phyloP scores from a whole-genome alignment of 2,329 filamentous ascomycete genomes.

The Myriosclerotinia scirpicola region DNA sequence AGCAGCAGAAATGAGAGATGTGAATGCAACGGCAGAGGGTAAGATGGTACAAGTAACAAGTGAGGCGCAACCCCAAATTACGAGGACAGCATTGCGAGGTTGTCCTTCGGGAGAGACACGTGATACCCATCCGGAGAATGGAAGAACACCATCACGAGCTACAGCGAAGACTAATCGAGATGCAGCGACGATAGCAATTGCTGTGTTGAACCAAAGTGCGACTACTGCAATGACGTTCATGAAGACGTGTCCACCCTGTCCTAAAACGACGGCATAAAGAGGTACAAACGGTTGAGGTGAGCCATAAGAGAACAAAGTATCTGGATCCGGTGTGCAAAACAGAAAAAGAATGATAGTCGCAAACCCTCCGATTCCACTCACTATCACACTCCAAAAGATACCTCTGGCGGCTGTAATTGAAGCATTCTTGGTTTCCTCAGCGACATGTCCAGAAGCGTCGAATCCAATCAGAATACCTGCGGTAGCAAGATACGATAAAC shows the following conservation, averaged over 20 bases:
- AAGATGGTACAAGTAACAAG: constrained; percentile 26
- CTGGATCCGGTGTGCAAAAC: constrained; percentile 27
- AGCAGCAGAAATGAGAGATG: constrained; percentile 25
- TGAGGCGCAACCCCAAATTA: constrained; percentile 24
- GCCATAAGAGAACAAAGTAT: constrained; percentile 24
- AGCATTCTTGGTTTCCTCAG: constrained; percentile 27
- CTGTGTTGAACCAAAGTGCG: constrained; percentile 26
- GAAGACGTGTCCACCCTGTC: constrained; percentile 25
- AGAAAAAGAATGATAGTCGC: constrained; percentile 26
- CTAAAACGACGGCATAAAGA: constrained; percentile 26
- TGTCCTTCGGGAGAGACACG: constrained; percentile 25
- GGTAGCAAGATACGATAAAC: constrained; percentile 26
- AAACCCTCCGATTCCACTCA: constrained; percentile 25
- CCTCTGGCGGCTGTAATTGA: constrained; percentile 27
- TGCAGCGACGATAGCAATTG: constrained; percentile 27
- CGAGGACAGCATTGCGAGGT: constrained; percentile 27
- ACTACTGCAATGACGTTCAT: constrained; percentile 26
- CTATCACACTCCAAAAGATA: constrained; percentile 28
- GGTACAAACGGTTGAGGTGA: constrained; percentile 28
- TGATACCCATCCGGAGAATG: constrained; percentile 24
- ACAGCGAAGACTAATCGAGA: constrained; percentile 28
- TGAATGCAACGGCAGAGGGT: constrained; percentile 28
- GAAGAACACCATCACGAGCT: constrained; percentile 27
- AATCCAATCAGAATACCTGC: constrained; percentile 27
- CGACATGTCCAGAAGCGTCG: constrained; percentile 28